A percentile compares a stretch with the other conserved stretches of the same genome.
Conservation (phyloP, 176 grass and related monocot genomes). For the Neostapfia colusana region DNA sequence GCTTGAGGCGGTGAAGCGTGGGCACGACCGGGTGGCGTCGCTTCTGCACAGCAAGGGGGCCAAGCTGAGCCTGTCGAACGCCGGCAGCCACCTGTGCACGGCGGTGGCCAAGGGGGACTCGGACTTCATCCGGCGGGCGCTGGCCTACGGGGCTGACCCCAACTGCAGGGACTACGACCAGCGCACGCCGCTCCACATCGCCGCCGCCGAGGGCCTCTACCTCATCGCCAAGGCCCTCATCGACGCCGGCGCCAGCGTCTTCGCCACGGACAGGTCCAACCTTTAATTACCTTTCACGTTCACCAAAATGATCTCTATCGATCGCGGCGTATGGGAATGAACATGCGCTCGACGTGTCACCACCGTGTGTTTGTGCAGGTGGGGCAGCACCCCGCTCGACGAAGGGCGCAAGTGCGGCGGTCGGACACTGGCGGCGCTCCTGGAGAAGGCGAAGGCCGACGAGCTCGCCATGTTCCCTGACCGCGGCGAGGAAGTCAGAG, state of each 20-base stretch:
- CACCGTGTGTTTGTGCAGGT: slow-evolving; percentile 40
- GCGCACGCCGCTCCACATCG: slow-evolving; percentile 87
- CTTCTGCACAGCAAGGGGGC: slow-evolving; percentile 64
- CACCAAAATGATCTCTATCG: background rate
- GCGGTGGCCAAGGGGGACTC: slow-evolving; percentile 66
- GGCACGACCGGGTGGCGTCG: slow-evolving; percentile 68
- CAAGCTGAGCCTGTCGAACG: slow-evolving; percentile 59
- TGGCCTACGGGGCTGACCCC: slow-evolving; percentile 66
- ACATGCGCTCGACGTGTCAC: background rate
- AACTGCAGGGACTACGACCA: slow-evolving; percentile 87
- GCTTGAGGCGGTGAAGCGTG: slow-evolving; percentile 75
- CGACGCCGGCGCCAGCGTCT: slow-evolving; percentile 83
- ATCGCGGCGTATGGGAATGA: background rate
- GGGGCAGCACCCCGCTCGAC: slow-evolving; percentile 82
- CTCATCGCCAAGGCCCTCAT: slow-evolving; percentile 71
- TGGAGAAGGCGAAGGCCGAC: slow-evolving; percentile 59
- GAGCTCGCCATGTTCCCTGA: slow-evolving; percentile 70
- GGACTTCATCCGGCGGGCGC: slow-evolving; percentile 70
- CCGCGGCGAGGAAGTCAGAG: slow-evolving; percentile 56
- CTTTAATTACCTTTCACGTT: background rate
- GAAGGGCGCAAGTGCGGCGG: slow-evolving; percentile 74
- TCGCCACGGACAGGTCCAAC: slow-evolving; percentile 58
- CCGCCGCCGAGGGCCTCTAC: slow-evolving; percentile 76
- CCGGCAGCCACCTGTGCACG: slow-evolving; percentile 71
- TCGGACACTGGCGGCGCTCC: slow-evolving; percentile 52